phyloP scores from a whole-genome alignment of 768 basidiomycete genomes.

The Lactarius tabidus region DNA sequence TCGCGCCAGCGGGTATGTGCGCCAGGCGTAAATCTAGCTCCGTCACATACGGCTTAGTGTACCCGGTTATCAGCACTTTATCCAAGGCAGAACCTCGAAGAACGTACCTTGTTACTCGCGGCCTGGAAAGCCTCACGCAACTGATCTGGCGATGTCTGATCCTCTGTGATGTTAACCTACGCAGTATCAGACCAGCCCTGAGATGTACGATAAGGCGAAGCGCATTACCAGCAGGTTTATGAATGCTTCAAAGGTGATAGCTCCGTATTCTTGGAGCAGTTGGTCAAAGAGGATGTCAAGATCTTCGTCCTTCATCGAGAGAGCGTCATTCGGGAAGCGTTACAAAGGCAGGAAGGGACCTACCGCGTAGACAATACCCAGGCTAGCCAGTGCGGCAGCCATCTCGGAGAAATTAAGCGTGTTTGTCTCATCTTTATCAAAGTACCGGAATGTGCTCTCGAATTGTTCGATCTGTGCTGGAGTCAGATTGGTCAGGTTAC shows the following conservation, averaged over 20 bases:
- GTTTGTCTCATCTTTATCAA: conserved; percentile 90
- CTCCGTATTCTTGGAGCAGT: conserved; percentile 75
- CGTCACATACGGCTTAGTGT: conserved; percentile 77
- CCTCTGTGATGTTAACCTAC: conserved; percentile 93
- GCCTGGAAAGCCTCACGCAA: conserved; percentile 92
- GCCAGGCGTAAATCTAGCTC: conserved; percentile 89
- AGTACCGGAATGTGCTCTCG: conserved; percentile 96
- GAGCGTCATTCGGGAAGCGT: neutral
- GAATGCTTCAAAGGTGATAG: conserved; percentile 90
- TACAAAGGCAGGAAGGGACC: conserved; percentile 24
- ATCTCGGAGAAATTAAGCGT: conserved; percentile 82
- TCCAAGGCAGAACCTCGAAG: neutral
- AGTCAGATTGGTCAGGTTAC: conserved; percentile 90
- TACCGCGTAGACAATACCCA: conserved; percentile 90
- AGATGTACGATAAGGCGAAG: conserved; percentile 25
- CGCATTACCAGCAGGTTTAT: conserved; percentile 81
- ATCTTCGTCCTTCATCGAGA: conserved; percentile 65
- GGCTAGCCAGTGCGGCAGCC: conserved; percentile 89
- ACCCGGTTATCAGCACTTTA: conserved; percentile 6
- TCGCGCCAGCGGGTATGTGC: conserved; percentile 65
- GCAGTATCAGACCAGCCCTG: neutral
- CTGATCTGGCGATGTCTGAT: conserved; percentile 90
- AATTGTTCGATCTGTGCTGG: conserved; percentile 96
- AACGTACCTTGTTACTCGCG: conserved; percentile 77
- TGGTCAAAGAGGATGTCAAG: conserved; percentile 80